phyloP scores from a whole-genome alignment of 139 green algal species.

The Tetratostichococcus sp. region DNA sequence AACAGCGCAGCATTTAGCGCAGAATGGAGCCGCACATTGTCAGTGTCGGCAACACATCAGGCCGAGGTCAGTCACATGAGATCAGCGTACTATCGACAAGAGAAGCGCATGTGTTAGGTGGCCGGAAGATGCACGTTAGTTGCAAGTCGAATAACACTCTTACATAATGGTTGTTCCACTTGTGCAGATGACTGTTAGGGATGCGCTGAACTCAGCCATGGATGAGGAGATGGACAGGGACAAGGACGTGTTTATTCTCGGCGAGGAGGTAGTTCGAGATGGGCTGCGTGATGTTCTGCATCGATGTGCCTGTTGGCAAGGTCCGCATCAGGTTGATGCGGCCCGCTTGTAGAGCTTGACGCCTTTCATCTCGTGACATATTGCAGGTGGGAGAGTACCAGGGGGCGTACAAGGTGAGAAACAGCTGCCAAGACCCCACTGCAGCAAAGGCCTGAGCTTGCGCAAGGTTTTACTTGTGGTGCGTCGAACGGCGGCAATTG shows the following conservation, averaged over 20 bases:
- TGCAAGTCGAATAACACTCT: no score
- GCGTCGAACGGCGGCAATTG: no score
- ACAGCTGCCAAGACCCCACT: background rate
- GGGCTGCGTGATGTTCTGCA: background rate
- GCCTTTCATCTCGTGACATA: no score
- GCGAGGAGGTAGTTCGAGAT: constrained; percentile 83
- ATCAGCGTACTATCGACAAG: no score
- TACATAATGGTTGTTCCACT: no score
- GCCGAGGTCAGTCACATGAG: background rate
- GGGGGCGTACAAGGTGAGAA: constrained; percentile 89
- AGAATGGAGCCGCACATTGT: background rate
- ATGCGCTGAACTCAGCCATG: constrained; percentile 94
- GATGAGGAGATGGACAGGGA: constrained; percentile 96
- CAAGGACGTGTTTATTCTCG: constrained; percentile 91
- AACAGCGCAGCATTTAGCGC: background rate
- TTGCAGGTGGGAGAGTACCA: constrained; percentile 92
- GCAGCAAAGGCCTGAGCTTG: no score
- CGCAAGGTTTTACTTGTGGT: no score
- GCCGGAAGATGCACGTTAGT: background rate
- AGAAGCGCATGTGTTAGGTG: no score
- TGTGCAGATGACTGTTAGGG: constrained; percentile 89
- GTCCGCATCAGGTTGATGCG: no score
- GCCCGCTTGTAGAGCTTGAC: no score
- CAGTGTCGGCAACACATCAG: background rate
- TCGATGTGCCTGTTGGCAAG: background rate